Percentiles rank a stretch among this genome's conserved stretches.
Evolutionary conservation across 257 asterid genomes (phyloP).

Genomic region (Nicotiana otophora): DNA sequence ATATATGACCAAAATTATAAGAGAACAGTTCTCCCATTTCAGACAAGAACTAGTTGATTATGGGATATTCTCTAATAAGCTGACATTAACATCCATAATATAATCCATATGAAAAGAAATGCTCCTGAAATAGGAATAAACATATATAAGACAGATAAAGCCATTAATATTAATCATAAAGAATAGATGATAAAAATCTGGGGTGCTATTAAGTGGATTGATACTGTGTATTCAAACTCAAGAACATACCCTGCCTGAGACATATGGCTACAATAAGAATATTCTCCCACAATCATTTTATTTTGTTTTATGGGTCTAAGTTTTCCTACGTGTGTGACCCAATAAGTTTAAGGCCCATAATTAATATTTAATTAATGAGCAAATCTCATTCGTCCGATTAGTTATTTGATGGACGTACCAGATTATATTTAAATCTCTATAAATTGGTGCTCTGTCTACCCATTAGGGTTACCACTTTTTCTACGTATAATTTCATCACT

Average conservation of each 20-base stretch:
- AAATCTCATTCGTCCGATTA: no score
- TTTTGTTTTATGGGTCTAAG: background rate
- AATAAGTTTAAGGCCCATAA: no score
- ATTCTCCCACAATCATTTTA: background rate
- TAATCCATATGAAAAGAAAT: background rate
- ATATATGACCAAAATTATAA: background rate
- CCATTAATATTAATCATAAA: background rate
- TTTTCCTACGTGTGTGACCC: no score
- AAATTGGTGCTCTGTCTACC: no score
- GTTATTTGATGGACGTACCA: no score
- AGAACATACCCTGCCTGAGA: background rate
- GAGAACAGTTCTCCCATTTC: slow-evolving; percentile 1
- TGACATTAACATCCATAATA: background rate
- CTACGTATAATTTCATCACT: no score
- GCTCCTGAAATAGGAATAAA: background rate
- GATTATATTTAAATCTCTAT: no score
- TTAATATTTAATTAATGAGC: no score
- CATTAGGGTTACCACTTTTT: no score
- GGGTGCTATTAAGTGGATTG: background rate
- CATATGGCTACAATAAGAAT: background rate
- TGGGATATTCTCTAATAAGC: slow-evolving; percentile 4
- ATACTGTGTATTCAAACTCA: background rate
- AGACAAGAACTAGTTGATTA: background rate
- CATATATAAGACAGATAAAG: background rate
- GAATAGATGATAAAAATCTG: background rate